Percentiles rank a stretch among this genome's conserved stretches.
Conservation (phyloP, 352 stramenopile genomes). For the Globisporangium mamillatum region DNA sequence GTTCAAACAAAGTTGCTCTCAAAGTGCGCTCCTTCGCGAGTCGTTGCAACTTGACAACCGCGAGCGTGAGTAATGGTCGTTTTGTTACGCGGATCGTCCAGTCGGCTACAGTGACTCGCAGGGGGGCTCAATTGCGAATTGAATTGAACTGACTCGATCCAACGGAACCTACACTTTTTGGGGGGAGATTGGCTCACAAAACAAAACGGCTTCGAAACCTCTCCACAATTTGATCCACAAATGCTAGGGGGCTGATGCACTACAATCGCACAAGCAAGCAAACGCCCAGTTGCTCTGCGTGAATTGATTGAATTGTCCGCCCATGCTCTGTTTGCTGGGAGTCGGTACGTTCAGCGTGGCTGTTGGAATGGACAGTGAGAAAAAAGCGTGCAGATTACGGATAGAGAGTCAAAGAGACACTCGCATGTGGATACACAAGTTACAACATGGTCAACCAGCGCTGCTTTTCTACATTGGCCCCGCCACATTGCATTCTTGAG, state of each 20-base stretch:
- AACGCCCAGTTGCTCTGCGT: not conserved
- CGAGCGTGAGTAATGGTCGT: not conserved
- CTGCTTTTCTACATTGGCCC: not conserved
- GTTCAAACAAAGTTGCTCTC: not conserved
- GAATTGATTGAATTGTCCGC: not conserved
- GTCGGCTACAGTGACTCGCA: not conserved
- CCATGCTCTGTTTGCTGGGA: not conserved
- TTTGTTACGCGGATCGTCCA: constrained; percentile 1
- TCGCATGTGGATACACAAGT: not conserved
- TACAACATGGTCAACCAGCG: not conserved
- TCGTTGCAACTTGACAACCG: not conserved
- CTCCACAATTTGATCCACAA: not conserved
- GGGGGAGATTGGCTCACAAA: not conserved
- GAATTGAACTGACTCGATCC: not conserved
- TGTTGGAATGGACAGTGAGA: not conserved
- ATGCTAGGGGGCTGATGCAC: not conserved
- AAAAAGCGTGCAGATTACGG: not conserved
- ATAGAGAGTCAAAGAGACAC: constrained; percentile 1
- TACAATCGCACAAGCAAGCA: not conserved
- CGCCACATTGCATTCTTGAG: not conserved
- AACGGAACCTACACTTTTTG: constrained; percentile 3
- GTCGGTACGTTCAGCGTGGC: not conserved
- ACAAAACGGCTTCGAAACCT: not conserved
- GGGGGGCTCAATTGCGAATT: not conserved
- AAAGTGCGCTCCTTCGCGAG: not conserved